These are phyloP conservation scores for Emmonsiellopsis sp. DNA, from an alignment of 2,329 filamentous ascomycete genomes.

Conservation along the genomic window DNA sequence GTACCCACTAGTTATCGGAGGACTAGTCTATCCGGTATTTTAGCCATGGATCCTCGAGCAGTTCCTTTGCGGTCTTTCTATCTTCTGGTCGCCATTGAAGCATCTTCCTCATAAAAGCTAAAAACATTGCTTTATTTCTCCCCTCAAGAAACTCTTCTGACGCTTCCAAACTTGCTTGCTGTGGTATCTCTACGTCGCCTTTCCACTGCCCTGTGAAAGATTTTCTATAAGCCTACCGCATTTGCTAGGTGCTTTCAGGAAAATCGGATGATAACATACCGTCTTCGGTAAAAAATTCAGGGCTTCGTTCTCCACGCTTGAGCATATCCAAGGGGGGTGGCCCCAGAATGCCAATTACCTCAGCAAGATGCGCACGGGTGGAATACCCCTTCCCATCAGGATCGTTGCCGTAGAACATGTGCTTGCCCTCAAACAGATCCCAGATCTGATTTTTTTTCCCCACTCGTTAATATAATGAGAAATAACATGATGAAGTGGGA, in stretches of 20 bases:
- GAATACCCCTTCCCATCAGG: constrained; percentile 27
- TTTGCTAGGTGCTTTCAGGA: not conserved
- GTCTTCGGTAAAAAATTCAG: constrained; percentile 32
- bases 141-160: constrained; percentile 13
- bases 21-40: not conserved
- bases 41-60: constrained; percentile 6
- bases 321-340: constrained; percentile 31
- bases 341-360: constrained; percentile 38
- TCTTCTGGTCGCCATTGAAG: constrained; percentile 43
- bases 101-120: constrained; percentile 13
- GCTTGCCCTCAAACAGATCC: constrained; percentile 39
- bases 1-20: not conserved
- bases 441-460: constrained; percentile 29
- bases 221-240: constrained; percentile 9
- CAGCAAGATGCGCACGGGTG: constrained; percentile 36
- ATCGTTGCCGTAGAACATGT: constrained; percentile 36
- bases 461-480: not conserved
- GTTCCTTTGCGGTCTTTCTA: constrained; percentile 7
- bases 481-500: not conserved
- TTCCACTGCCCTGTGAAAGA: constrained; percentile 15
- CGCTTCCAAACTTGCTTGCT: constrained; percentile 8
- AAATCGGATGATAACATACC: not conserved
- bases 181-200: constrained; percentile 13
- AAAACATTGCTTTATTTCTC: constrained; percentile 3
- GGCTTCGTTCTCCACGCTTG: constrained; percentile 21